Conservation (phyloP, 352 stramenopile species). For the Elongisporangium senticosum region DNA sequence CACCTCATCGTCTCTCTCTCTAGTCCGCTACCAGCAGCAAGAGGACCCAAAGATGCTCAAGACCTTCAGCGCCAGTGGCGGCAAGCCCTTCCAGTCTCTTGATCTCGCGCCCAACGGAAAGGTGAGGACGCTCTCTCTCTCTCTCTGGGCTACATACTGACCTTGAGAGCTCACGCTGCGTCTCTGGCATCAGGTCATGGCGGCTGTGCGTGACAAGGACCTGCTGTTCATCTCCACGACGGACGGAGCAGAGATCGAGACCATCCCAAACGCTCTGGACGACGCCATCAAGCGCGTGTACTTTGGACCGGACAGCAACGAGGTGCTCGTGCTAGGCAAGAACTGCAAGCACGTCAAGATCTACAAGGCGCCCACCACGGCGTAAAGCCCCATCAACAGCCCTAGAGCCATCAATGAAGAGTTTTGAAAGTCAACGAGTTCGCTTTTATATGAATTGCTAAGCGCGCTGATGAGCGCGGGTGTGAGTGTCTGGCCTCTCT, state of each 20-base stretch:
- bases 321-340: constrained; percentile 67
- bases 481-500: constrained; percentile 1
- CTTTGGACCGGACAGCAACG: constrained; percentile 49
- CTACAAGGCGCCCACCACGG: constrained; percentile 36
- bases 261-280: constrained; percentile 55
- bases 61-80: constrained; percentile 46
- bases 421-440: background rate
- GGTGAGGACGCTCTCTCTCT: constrained; percentile 24
- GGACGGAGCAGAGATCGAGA: constrained; percentile 40
- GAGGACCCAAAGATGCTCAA: constrained; percentile 72
- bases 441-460: background rate
- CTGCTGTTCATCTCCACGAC: constrained; percentile 54
- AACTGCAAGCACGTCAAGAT: constrained; percentile 64
- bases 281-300: constrained; percentile 55
- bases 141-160: background rate
- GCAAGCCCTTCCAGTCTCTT: constrained; percentile 49
- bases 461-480: background rate
- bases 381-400: background rate
- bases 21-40: constrained; percentile 73
- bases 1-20: background rate
- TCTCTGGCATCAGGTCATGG: constrained; percentile 36
- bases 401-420: background rate
- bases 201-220: constrained; percentile 40
- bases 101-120: constrained; percentile 67
- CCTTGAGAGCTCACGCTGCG: constrained; percentile 1